Evolutionary conservation across 2,329 filamentous ascomycete species (phyloP), one percentile per base, ranked within the genome.

Genomic region (Taxawa tesnikishii): DNA sequence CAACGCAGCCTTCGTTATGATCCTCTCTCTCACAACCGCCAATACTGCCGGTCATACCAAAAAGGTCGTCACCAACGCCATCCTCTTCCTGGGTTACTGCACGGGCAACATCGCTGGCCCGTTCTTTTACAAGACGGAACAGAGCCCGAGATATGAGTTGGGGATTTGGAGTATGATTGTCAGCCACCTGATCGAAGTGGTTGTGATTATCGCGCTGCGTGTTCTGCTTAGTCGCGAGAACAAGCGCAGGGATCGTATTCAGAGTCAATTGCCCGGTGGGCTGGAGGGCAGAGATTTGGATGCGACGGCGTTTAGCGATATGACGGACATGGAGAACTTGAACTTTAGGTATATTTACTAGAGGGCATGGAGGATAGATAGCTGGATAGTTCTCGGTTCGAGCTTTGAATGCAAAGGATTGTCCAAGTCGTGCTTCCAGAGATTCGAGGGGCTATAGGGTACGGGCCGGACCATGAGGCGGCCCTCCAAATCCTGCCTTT

Each of bases 31-130:
- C 31, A 59, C 60, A 26, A 63, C 61, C 0, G 62, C 61, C 17
- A 68, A 68, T 38, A 59, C 56, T 0, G 59, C 58, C 1, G 71
- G 71, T 0, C 69, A 74, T 39, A 73, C 70, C 1, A 76, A 76
- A 47, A 75, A 78, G 46, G 70, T 76, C 28, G 67, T 75, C 15
- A 72, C 71, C n/a, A 74, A 73, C 14, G 71, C 68, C 2, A 64
- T 73, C 35, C 58, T 75, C 2, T 75, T 73, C 53, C 56, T 76
- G 7, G 70, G 69, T 11, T 70, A 70, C 34, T 75, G 70, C 43
- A 61, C 67, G 2, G 73, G 72, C 4, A 76, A 77, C 43, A 73
- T 77, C 26, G 65, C 62, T 4, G 68, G 72, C 0, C 74, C 74
- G 0, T 75, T 76, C 50, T 76, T 77, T 53, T 78, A 75, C 50